Conservation (phyloP, 2,329 filamentous ascomycete genomes). For the Venturia effusa region DNA sequence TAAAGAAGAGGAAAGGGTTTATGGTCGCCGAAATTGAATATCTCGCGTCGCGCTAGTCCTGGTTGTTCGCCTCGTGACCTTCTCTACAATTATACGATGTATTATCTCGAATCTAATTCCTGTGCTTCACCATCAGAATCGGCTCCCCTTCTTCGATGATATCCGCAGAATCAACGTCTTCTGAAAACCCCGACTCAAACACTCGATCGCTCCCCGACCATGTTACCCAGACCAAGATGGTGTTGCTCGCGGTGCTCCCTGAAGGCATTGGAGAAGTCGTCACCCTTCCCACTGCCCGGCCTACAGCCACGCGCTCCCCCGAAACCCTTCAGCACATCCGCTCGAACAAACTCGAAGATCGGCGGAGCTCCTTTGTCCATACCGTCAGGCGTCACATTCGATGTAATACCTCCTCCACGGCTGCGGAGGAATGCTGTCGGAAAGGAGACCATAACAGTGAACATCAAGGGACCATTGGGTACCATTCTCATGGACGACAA, state of each 20-base stretch:
- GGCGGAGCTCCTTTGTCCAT: conserved; percentile 51
- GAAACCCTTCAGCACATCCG: background rate
- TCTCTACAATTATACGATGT: too few relatives aligned
- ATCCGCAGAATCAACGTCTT: background rate
- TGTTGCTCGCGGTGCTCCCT: background rate
- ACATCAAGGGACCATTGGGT: conserved; percentile 75
- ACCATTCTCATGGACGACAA: conserved; percentile 16
- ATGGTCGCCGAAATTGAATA: too few relatives aligned
- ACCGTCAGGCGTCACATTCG: conserved; percentile 53
- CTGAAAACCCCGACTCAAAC: background rate
- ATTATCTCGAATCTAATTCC: too few relatives aligned
- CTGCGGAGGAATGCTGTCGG: conserved; percentile 49
- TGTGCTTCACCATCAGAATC: too few relatives aligned
- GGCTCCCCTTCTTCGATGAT: background rate
- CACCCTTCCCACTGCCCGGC: background rate
- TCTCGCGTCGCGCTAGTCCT: too few relatives aligned
- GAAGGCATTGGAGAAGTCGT: background rate
- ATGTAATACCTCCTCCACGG: conserved; percentile 52
- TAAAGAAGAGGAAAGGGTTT: too few relatives aligned
- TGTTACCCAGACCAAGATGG: conserved; percentile 9
- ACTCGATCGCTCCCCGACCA: background rate
- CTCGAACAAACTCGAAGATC: conserved; percentile 46
- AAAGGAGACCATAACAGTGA: conserved; percentile 51
- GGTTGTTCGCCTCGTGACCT: too few relatives aligned
- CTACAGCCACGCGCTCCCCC: conserved; percentile 3